Conservation (phyloP, 129 eudicot species). For the Escallonia herrerae region DNA sequence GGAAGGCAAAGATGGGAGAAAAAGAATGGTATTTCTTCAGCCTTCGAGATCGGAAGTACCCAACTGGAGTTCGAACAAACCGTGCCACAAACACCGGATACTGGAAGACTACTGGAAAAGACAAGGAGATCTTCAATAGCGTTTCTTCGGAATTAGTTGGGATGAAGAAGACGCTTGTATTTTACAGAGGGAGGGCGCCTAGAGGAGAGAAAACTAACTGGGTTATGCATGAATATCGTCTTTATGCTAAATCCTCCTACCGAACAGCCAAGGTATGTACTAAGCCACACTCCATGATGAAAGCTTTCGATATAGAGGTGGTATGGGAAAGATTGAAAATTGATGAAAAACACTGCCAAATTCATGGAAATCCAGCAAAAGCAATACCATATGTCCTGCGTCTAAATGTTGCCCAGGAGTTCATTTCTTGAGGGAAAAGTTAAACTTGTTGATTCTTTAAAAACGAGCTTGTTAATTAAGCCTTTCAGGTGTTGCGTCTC, state of each 20-base stretch:
- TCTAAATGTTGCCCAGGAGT: too few species aligned
- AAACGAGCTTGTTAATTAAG: too few species aligned
- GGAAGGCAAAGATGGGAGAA: conserved; percentile 50
- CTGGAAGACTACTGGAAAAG: conserved; percentile 55
- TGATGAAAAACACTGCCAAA: too few species aligned
- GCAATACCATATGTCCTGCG: too few species aligned
- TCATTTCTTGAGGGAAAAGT: too few species aligned
- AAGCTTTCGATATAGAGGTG: too few species aligned
- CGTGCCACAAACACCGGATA: conserved; percentile 44
- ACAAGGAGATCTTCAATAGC: conserved; percentile 24
- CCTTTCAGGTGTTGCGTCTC: too few species aligned
- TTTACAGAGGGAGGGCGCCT: conserved; percentile 44
- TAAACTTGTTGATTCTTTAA: too few species aligned
- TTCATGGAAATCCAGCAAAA: too few species aligned
- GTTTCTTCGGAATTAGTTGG: conserved; percentile 21
- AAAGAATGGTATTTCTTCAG: conserved; percentile 49
- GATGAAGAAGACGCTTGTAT: conserved; percentile 45
- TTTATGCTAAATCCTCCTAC: conserved; percentile 34
- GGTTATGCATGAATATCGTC: conserved; percentile 50
- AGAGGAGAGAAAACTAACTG: conserved; percentile 45
- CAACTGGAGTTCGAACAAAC: conserved; percentile 44
- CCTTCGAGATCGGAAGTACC: conserved; percentile 43
- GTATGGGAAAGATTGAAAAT: too few species aligned
- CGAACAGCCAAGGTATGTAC: conserved; percentile 21
- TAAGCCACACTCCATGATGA: too few species aligned